phyloP scores from a whole-genome alignment of 345 rosid species.

The Pelargonium nanum region DNA sequence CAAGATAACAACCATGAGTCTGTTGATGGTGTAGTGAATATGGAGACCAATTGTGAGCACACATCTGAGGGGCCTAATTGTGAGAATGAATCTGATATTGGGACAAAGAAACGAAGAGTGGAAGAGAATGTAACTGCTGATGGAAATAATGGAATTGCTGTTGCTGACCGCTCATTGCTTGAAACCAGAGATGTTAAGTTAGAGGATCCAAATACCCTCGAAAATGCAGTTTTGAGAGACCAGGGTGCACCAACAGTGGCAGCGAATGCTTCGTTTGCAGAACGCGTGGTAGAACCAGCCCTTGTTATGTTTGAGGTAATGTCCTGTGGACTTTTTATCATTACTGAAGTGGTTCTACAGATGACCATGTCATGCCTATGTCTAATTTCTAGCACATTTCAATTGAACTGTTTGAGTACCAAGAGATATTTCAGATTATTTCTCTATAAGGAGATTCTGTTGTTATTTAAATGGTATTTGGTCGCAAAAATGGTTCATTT shows the following conservation, averaged over 20 bases:
- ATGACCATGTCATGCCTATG: too few relatives aligned
- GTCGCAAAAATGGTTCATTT: background rate
- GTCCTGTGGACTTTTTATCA: constrained; percentile 4
- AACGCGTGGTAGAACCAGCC: constrained; percentile 77
- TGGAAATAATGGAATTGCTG: constrained; percentile 15
- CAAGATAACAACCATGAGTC: constrained; percentile 34
- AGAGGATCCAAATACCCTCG: constrained; percentile 34
- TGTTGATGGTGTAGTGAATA: constrained; percentile 36
- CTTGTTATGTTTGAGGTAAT: constrained; percentile 96
- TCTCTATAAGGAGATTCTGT: background rate
- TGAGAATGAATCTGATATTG: constrained; percentile 42
- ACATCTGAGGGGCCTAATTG: constrained; percentile 27
- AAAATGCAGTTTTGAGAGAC: constrained; percentile 35
- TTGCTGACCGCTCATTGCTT: constrained; percentile 29
- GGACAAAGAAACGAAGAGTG: constrained; percentile 53
- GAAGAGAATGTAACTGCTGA: constrained; percentile 38
- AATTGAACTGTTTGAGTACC: background rate
- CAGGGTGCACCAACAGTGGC: constrained; percentile 34
- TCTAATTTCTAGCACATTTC: background rate
- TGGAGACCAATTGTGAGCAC: constrained; percentile 46
- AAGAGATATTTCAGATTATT: background rate
- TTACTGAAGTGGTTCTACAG: too few relatives aligned
- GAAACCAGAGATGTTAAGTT: constrained; percentile 38
- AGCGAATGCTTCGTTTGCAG: constrained; percentile 70
- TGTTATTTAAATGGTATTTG: background rate